Conservation (phyloP, 805 yeast species). For the Ogataea nitratoaversa region DNA sequence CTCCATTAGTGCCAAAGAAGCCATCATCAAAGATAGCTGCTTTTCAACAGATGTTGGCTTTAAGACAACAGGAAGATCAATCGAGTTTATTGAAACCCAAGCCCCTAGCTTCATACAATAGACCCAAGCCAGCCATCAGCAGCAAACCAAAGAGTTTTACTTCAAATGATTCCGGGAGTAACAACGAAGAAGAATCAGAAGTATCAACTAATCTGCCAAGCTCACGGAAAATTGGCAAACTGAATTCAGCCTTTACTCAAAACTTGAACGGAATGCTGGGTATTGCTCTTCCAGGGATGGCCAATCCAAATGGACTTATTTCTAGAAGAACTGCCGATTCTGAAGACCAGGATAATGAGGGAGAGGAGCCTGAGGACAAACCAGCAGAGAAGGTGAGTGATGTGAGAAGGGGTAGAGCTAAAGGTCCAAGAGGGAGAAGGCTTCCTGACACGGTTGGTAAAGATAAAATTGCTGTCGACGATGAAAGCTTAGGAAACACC, state of each 20-base stretch:
- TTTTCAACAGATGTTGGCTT: constrained; percentile 69
- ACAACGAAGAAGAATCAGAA: neutral
- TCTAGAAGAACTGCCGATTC: constrained; percentile 9
- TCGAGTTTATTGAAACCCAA: constrained; percentile 16
- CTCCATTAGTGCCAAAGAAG: constrained; percentile 74
- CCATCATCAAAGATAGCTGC: constrained; percentile 78
- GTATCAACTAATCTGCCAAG: neutral
- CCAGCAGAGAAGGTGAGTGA: constrained; percentile 25
- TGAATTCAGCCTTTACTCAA: constrained; percentile 45
- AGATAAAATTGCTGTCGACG: constrained; percentile 36
- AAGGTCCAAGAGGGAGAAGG: constrained; percentile 72
- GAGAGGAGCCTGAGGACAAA: constrained; percentile 5
- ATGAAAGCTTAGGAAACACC: constrained; percentile 25
- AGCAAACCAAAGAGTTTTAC: neutral
- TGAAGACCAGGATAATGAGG: constrained; percentile 11
- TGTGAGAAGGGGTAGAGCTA: constrained; percentile 50
- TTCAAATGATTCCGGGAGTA: constrained; percentile 3
- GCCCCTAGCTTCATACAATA: constrained; percentile 20
- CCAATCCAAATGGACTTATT: constrained; percentile 45
- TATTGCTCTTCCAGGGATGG: constrained; percentile 51
- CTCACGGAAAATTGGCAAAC: constrained; percentile 19
- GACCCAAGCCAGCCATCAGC: constrained; percentile 16
- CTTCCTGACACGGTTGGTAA: constrained; percentile 57
- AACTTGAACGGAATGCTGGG: constrained; percentile 56
- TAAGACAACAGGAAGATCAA: constrained; percentile 39